These are phyloP conservation scores for Gynochthodes officinalis DNA, from an alignment of 257 asterid species.

Conservation along the genomic window DNA sequence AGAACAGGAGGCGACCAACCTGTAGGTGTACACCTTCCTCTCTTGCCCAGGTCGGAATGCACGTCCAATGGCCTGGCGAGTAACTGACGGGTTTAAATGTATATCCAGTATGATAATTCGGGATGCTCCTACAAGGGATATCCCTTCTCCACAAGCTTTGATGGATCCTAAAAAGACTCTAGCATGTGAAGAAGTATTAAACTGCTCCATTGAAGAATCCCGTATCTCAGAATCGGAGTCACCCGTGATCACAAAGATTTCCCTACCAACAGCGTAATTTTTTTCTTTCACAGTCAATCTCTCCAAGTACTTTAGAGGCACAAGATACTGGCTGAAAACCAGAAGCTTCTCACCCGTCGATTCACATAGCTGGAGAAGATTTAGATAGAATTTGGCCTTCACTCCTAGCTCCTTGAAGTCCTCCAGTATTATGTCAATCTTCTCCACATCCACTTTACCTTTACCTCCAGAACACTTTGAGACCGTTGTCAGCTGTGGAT, in stretches of 20 bases:
- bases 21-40: conserved; percentile 55
- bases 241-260: conserved; percentile 89
- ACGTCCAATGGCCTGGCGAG: conserved; percentile 86
- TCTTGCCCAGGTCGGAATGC: conserved; percentile 74
- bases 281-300: conserved; percentile 61
- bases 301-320: conserved; percentile 79
- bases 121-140: conserved; percentile 79
- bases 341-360: conserved; percentile 68
- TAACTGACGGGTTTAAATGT: conserved; percentile 71
- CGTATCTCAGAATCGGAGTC: conserved; percentile 66
- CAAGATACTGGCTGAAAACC: conserved; percentile 80
- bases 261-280: conserved; percentile 65
- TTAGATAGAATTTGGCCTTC: conserved; percentile 70
- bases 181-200: conserved; percentile 61
- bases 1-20: conserved; percentile 58
- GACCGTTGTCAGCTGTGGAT: conserved; percentile 58
- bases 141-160: conserved; percentile 92
- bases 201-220: conserved; percentile 60
- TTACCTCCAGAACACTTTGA: conserved; percentile 44
- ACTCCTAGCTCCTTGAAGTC: conserved; percentile 53
- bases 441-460: conserved; percentile 67
- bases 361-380: conserved; percentile 79
- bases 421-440: conserved; percentile 52
- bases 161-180: conserved; percentile 89
- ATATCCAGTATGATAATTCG: conserved; percentile 63